These are phyloP conservation scores for Eimeria maxima DNA, from an alignment of 169 alveolate species.

Conservation along the genomic window DNA sequence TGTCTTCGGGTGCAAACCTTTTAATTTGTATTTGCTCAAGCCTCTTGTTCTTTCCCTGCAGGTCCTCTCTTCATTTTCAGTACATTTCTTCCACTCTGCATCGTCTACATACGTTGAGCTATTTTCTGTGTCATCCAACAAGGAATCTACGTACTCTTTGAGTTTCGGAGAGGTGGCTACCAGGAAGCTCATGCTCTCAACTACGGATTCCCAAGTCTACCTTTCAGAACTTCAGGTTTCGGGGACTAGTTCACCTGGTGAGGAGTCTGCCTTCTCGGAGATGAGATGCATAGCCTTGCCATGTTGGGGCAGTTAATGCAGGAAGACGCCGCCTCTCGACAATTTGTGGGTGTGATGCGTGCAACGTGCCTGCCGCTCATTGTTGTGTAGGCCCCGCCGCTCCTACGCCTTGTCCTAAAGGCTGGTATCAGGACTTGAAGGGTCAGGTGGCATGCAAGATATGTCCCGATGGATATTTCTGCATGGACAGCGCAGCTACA, in stretches of 20 bases:
- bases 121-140: conserved; percentile 14
- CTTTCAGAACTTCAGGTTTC: conserved; percentile 51
- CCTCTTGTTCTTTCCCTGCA: neutral
- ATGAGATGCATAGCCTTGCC: neutral
- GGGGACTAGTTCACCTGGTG: conserved; percentile 76
- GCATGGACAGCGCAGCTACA: conserved; percentile 59
- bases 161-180: conserved; percentile 62
- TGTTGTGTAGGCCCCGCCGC: conserved; percentile 50
- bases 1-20: neutral
- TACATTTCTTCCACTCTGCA: conserved; percentile 54
- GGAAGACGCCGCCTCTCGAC: neutral
- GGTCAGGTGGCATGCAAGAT: conserved; percentile 68
- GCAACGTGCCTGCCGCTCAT: neutral
- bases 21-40: neutral
- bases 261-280: neutral
- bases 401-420: conserved; percentile 47
- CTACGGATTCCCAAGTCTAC: conserved; percentile 57
- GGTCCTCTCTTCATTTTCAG: conserved; percentile 39
- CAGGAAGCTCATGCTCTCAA: conserved; percentile 9
- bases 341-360: neutral
- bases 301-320: neutral
- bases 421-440: conserved; percentile 70
- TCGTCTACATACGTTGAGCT: conserved; percentile 39
- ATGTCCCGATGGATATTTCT: conserved; percentile 85
- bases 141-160: neutral